These are phyloP conservation scores for Neotropicomus parvogracilis DNA, from an alignment of 1,284 basidiomycete species.

Conservation along the genomic window DNA sequence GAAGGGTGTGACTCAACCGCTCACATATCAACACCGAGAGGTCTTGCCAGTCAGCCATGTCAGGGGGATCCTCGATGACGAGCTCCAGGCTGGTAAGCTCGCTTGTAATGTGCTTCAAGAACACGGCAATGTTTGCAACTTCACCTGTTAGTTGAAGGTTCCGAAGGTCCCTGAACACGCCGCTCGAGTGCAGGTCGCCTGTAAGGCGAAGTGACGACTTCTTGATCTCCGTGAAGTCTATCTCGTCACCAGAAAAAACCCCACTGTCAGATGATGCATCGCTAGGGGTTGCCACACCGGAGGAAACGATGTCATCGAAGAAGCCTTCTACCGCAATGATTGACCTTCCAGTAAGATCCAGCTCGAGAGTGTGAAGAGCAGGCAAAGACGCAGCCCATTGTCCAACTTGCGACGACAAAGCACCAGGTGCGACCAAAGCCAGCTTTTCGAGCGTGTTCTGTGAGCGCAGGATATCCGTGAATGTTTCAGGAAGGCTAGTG, in stretches of 20 bases:
- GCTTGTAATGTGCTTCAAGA: slow-evolving; percentile 63
- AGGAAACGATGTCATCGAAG: slow-evolving; percentile 65
- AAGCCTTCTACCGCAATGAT: slow-evolving; percentile 69
- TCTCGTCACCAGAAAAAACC: slow-evolving; percentile 68
- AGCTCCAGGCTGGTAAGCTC: slow-evolving; percentile 62
- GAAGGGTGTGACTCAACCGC: slow-evolving; percentile 55
- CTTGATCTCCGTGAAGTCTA: slow-evolving; percentile 67
- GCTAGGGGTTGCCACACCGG: slow-evolving; percentile 64
- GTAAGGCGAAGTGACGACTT: slow-evolving; percentile 62
- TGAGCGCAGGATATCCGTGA: slow-evolving; percentile 57
- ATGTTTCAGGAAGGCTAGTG: slow-evolving; percentile 62
- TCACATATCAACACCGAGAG: slow-evolving; percentile 59
- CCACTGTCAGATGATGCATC: slow-evolving; percentile 69
- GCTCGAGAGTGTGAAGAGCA: slow-evolving; percentile 54
- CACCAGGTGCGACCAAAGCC: slow-evolving; percentile 64
- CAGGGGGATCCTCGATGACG: slow-evolving; percentile 71
- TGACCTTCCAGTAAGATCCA: slow-evolving; percentile 67
- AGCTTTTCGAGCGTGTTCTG: slow-evolving; percentile 61
- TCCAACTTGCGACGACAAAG: slow-evolving; percentile 61
- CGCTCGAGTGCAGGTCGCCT: slow-evolving; percentile 46
- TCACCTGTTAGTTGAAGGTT: slow-evolving; percentile 66
- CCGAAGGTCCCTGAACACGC: slow-evolving; percentile 54
- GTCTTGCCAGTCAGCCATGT: slow-evolving; percentile 67
- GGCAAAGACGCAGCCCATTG: slow-evolving; percentile 63
- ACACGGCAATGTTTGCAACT: slow-evolving; percentile 61